Base-by-base conservation (phyloP, 2,329 filamentous ascomycete species). In the Microdochium nivale region DNA sequence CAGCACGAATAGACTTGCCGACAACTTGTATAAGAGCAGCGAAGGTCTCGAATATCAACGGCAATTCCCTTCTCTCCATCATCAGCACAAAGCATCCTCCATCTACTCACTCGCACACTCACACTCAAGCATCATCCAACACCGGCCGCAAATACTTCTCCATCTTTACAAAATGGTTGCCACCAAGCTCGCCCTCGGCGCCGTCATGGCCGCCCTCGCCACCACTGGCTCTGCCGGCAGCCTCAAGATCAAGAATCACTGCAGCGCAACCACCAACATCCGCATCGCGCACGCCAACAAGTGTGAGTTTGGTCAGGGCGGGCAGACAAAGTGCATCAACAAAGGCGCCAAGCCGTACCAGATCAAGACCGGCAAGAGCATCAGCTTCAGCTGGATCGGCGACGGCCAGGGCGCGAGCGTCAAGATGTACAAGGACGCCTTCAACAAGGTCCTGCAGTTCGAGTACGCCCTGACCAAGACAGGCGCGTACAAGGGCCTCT, bases 401-500 rank as follows among this genome's bases (percentile, higher is more conserved):
- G 37, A 47, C 49, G 49, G 50, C 33, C 14, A 25, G 19, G 54
- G 54, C 13, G 52, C 48, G 24, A 25, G 25, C 21, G 33, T 55
- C 43, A 55, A 55, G 50, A 51, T 53, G n/a, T 50, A 47, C 40
- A 43, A 46, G 43, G 33, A 46, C n/a, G 13, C 14, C 32, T 7
- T 16, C 7, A 51, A 43, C 47, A 49, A 51, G 14, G 48, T 55
- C 44, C 50, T 53, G 23, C 54, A 55, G 54, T 53, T 52, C 40
- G 54, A 55, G 54, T 55, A 55, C 50, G 25, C 33, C 27, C 3
- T 10, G 10, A 25, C n/a, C 27, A 30, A 30, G n/a, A 37, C 33
- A 4, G 33, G 33, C 14, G 13, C 11, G 5, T 37, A 37, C 32
- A 33, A 48, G 19, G 49, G 48, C 48, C 1, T 53, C 7, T 53